Conservation (phyloP, 768 basidiomycete species). For the Termitomyces sp. region DNA sequence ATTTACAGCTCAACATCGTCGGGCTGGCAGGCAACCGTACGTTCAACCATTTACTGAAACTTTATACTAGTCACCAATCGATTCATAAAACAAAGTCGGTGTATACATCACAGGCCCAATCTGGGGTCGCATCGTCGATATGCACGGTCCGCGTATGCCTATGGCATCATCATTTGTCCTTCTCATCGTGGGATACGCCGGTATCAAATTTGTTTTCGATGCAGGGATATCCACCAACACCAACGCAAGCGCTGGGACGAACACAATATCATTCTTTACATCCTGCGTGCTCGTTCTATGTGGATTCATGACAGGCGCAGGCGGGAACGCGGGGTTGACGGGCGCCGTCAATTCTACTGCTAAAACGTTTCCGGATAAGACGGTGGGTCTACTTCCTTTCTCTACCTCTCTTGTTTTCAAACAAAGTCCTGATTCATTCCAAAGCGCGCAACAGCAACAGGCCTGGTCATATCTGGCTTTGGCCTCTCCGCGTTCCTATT, state of each 20-base stretch:
- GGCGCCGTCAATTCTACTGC: slow-evolving; percentile 79
- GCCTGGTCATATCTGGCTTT: slow-evolving; percentile 79
- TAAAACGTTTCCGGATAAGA: slow-evolving; percentile 69
- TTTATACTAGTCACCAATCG: too few relatives aligned
- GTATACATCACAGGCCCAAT: slow-evolving; percentile 72
- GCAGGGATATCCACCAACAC: slow-evolving; percentile 34
- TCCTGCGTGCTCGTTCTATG: slow-evolving; percentile 53
- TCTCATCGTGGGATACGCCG: slow-evolving; percentile 67
- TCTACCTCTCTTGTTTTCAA: background rate
- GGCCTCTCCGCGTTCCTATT: slow-evolving; percentile 92
- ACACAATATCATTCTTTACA: slow-evolving; percentile 29
- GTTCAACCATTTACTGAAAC: slow-evolving; percentile 12
- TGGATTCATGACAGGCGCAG: slow-evolving; percentile 70
- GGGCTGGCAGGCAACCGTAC: slow-evolving; percentile 75
- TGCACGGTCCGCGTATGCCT: slow-evolving; percentile 62
- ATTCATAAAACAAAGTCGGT: slow-evolving; percentile 43
- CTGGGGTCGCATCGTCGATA: slow-evolving; percentile 77
- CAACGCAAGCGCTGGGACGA: slow-evolving; percentile 7
- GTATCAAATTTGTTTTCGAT: slow-evolving; percentile 66
- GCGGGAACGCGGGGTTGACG: slow-evolving; percentile 66
- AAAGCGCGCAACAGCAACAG: slow-evolving; percentile 74
- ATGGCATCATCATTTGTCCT: slow-evolving; percentile 53
- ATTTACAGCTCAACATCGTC: slow-evolving; percentile 79
- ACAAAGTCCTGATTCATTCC: background rate
- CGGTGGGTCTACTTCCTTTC: slow-evolving; percentile 34